These are phyloP conservation scores for Colletotrichum sp. DNA, from an alignment of 2,329 filamentous ascomycete genomes.

Conservation along the genomic window DNA sequence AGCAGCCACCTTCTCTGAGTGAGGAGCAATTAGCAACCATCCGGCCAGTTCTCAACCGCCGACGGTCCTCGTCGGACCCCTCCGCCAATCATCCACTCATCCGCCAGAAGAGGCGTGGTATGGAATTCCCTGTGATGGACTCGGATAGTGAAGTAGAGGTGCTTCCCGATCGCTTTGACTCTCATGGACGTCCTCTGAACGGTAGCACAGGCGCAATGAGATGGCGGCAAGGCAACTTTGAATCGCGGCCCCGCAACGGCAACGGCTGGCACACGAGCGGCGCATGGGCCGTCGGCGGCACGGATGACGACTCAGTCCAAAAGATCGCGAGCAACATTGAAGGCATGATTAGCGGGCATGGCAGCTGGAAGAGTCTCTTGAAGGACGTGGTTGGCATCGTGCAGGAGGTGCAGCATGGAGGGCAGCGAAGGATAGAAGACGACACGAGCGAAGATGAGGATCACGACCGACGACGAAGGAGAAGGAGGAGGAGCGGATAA, in stretches of 20 bases:
- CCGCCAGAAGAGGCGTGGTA: slow-evolving; percentile 22
- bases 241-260: slow-evolving; percentile 34
- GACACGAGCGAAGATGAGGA: slow-evolving; percentile 23
- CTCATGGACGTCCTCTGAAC: slow-evolving; percentile 44
- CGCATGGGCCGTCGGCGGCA: slow-evolving; percentile 50
- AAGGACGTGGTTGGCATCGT: slow-evolving; percentile 32
- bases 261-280: slow-evolving; percentile 43
- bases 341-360: slow-evolving; percentile 32
- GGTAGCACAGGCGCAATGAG: slow-evolving; percentile 18
- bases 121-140: slow-evolving; percentile 23
- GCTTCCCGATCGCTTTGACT: slow-evolving; percentile 54
- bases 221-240: slow-evolving; percentile 48
- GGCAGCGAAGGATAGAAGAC: slow-evolving; percentile 15
- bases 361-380: slow-evolving; percentile 34
- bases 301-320: slow-evolving; percentile 46
- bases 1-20: slow-evolving; percentile 11
- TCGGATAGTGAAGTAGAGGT: slow-evolving; percentile 45
- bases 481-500: slow-evolving; percentile 21
- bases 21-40: slow-evolving; percentile 20
- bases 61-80: slow-evolving; percentile 36
- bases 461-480: slow-evolving; percentile 4
- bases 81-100: slow-evolving; percentile 29
- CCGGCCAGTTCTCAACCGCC: slow-evolving; percentile 23
- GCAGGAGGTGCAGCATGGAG: slow-evolving; percentile 8
- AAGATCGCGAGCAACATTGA: slow-evolving; percentile 40